Base-by-base conservation (phyloP, 192 early-diverging fungal genomes). In the Coemansia sp. region DNA sequence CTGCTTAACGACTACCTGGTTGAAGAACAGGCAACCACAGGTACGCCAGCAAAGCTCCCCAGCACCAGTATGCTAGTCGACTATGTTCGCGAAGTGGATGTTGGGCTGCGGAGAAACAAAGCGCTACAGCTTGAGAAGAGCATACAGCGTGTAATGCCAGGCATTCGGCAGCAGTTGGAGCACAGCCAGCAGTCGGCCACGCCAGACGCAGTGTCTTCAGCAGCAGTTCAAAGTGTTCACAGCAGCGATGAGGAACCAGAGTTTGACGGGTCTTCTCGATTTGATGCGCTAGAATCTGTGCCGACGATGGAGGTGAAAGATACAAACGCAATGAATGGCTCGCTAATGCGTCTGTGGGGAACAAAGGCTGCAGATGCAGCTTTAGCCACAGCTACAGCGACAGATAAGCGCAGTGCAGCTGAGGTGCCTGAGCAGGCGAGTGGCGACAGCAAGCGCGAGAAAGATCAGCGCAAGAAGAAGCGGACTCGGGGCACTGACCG, bases 261-360 rank as follows among this genome's bases (percentile, higher is more conserved):
- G 3, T 23, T 74, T 13, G 64, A 73, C n/a, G 54, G 38, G 22
- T 64, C 60, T 24, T 59, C 48, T 26, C 45, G 54, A 12, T 78
- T 78, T 49, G 63, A 68, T 43, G 70, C 59, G 32, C 37, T 72
- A 9, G 70, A 73, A 22, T 22, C 61, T 16, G 68, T 65, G 18
- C 77, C 77, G 35, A 73, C 69, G 14, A 71, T 80, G 72, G 59
- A 68, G 19, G 70, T 78, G 35, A 72, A 68, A 50, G 61, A 71
- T 47, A 65, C 50, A 23, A 74, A 74, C 38, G 64, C 77, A 12
- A 73, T 80, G 72, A 80, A 80, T 18, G 68, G 68, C 3, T 80
- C 77, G 19, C 45, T 80, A 68, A 61, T 62, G 57, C 67, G 72
- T 8, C 47, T 80, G 55, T 80, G 77, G 77, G 64, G 62, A 3